phyloP scores from a whole-genome alignment of 371 early-diverging fungal genomes.

The Umbelopsis sp. region DNA sequence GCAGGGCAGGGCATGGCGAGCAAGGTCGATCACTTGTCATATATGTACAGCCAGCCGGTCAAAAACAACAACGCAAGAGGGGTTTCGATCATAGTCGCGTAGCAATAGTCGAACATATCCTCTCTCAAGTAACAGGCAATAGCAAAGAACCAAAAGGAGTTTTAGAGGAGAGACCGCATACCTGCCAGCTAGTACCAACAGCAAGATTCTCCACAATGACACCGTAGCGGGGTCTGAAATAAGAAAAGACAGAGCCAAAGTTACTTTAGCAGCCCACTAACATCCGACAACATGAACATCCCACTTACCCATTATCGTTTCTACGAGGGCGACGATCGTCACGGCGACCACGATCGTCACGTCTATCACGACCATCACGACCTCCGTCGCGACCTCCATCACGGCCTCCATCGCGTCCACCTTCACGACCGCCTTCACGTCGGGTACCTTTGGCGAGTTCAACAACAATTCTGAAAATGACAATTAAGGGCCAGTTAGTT shows the following conservation, averaged over 20 bases:
- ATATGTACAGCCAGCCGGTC: too few species aligned
- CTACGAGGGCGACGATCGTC: conserved; percentile 27
- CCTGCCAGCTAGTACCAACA: conserved; percentile 77
- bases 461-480: conserved; percentile 57
- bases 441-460: conserved; percentile 65
- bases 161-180: conserved; percentile 43
- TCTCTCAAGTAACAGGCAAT: conserved; percentile 13
- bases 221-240: conserved; percentile 41
- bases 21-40: too few species aligned
- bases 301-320: conserved; percentile 18
- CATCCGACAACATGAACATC: not conserved
- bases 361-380: conserved; percentile 38
- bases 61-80: too few species aligned
- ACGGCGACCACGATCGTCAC: conserved; percentile 33
- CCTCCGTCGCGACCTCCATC: conserved; percentile 40
- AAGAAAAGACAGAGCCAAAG: not conserved
- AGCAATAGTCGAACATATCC: not conserved
- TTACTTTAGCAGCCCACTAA: not conserved
- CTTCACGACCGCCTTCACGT: conserved; percentile 39
- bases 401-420: conserved; percentile 22
- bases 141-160: conserved; percentile 2
- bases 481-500: conserved; percentile 1
- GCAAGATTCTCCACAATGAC: conserved; percentile 69
- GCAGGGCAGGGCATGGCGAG: too few species aligned
- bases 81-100: not conserved